phyloP scores from a whole-genome alignment of 345 rosid species.

The Theobroma cacao region DNA sequence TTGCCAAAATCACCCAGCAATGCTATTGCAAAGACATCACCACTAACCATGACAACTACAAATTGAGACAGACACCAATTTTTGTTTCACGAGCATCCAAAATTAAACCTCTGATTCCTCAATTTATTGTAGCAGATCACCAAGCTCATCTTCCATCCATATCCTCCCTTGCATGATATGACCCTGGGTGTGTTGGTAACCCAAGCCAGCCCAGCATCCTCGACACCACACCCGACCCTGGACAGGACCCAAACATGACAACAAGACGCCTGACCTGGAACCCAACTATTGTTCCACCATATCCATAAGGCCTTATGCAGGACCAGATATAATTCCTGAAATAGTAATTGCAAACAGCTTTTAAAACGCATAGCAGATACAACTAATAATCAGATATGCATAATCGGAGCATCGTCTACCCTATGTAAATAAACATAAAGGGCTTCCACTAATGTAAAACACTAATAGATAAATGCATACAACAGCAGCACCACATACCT shows the following conservation, averaged over 20 bases:
- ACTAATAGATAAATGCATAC: neutral
- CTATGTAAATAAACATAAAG: neutral
- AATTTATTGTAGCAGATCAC: conserved; percentile 21
- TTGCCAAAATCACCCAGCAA: conserved; percentile 25
- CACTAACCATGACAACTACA: conserved; percentile 2
- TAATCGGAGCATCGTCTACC: neutral
- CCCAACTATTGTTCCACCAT: conserved; percentile 20
- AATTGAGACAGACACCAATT: neutral
- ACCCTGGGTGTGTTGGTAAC: neutral
- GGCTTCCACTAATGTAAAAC: neutral
- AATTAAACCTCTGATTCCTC: conserved; percentile 10
- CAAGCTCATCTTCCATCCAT: conserved; percentile 16
- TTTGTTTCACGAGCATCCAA: conserved; percentile 16
- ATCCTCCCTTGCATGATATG: neutral
- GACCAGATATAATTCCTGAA: conserved; percentile 29
- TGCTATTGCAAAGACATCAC: neutral
- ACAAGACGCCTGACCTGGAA: conserved; percentile 27
- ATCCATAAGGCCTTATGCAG: conserved; percentile 13
- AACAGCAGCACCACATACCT: conserved; percentile 20
- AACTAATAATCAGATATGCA: neutral
- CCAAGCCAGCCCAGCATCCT: conserved; percentile 23
- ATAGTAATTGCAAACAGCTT: neutral
- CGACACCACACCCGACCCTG: conserved; percentile 20
- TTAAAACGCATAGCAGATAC: neutral
- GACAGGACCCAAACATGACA: conserved; percentile 25